phyloP scores from a whole-genome alignment of 257 asterid species.

The Jacaranda copaia region DNA sequence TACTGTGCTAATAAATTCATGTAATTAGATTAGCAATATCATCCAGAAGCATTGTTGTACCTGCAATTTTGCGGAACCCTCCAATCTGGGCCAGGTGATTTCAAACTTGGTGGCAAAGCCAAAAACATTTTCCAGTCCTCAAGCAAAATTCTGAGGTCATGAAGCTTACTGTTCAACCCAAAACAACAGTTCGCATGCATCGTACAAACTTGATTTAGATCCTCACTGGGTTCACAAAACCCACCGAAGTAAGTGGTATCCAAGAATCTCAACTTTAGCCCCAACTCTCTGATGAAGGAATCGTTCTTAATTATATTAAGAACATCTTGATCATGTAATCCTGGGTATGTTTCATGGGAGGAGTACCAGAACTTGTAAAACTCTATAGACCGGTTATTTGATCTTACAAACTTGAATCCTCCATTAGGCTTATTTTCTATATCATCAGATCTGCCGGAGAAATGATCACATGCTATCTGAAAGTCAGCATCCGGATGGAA shows the following conservation, averaged over 20 bases:
- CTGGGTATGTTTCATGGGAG: slow-evolving; percentile 57
- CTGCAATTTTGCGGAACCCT: slow-evolving; percentile 86
- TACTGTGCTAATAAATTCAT: not conserved
- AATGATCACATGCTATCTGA: slow-evolving; percentile 78
- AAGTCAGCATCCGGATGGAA: slow-evolving; percentile 63
- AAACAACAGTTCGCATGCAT: slow-evolving; percentile 88
- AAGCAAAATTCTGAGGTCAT: slow-evolving; percentile 74
- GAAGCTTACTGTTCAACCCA: slow-evolving; percentile 70
- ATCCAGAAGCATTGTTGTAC: slow-evolving; percentile 49
- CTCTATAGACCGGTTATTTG: slow-evolving; percentile 66
- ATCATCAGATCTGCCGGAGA: slow-evolving; percentile 61
- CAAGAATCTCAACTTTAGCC: slow-evolving; percentile 65
- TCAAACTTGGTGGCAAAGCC: slow-evolving; percentile 50
- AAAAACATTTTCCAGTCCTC: slow-evolving; percentile 67
- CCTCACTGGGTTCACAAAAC: slow-evolving; percentile 81
- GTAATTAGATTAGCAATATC: not conserved
- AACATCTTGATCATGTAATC: slow-evolving; percentile 80
- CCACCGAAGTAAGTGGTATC: slow-evolving; percentile 72
- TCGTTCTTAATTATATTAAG: slow-evolving; percentile 63
- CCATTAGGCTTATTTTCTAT: slow-evolving; percentile 63
- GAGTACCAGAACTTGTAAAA: slow-evolving; percentile 80
- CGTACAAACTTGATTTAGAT: slow-evolving; percentile 67
- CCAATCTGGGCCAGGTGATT: slow-evolving; percentile 51
- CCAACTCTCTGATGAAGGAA: slow-evolving; percentile 50
- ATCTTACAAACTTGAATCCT: slow-evolving; percentile 69